Base-by-base conservation (phyloP, 305 asterid genomes). In the Euphrasia arctica region DNA sequence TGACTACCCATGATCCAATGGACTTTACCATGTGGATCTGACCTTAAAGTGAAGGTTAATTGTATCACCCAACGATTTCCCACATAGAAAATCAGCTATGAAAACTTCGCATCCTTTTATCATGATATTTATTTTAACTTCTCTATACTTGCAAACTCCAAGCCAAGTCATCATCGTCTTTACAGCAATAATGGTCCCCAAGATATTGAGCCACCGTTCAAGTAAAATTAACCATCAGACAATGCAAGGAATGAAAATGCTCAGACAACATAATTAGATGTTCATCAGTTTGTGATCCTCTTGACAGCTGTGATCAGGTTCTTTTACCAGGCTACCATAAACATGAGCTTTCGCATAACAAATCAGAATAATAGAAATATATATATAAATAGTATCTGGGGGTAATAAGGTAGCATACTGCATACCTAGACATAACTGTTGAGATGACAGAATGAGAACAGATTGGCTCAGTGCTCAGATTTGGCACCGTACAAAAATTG, bases 351-450 rank as follows among this genome's bases (percentile, higher is more conserved):
- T 60, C 56, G 71, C 70, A 45, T 70, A 43, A 59, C 55, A 73
- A 66, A 62, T 68, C 50, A 39, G 41, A 65, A 68, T n/a, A 12
- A 5, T 55, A 41, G 62, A 54, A 65, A 47, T 34, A 42, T 56
- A 18, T 18, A 68, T 41, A 64, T 50, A 29, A 55, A 50, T 28
- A 64, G 60, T 51, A 71, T 39, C 48, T 49, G 49, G 43, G 49
- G 43, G 66, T 31, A 66, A 74, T 62, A 47, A 51, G 54, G 63
- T 49, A 58, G 71, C 57, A 57, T 82, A 89, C 99, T 97, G 71
- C 57, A 57, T 82, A 89, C 99, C 99, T 86, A 22, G 90, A 82
- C 87, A 83, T 82, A 52, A 93, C 76, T 55, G 80, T 77, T 41
- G 90, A 79, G 65, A 93, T 82, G 64, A 70, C 74, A 27, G 83